Evolutionary conservation across 2,329 filamentous ascomycete species (phyloP), one percentile per base, ranked within the genome.

Genomic region (Neurospora sp.): DNA sequence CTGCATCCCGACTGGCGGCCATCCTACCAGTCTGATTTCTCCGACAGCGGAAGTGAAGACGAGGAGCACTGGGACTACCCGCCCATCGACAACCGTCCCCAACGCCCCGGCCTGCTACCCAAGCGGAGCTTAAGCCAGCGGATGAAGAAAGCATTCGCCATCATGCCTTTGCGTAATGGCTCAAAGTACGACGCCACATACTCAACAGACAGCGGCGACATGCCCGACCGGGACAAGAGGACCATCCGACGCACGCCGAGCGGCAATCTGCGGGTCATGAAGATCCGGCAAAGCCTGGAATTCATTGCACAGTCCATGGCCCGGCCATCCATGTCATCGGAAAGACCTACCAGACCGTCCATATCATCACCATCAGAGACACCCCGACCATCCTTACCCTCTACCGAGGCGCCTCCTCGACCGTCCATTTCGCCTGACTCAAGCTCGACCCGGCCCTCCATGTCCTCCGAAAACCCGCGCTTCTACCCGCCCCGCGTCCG

Each of bases 1-100:
- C 78, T 90, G 15, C 87, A 90, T 76, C 87, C 88, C 0, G 85
- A 85, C 74, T 90, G 88, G 88, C 82, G 85, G 7, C 87, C 88
- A n/a, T 78, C 84, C 15, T 83, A 84, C 73, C 80, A 62, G 28
- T 62, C 78, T 1, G 79, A 82, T 28, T 74, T 78, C 52, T 76
- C 78, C 3, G 68, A 73, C 13, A 77, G 78, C n/a, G 76, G 77
- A 7, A 76, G 79, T 17, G 78, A 78, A 1, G 76, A 79, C 17
- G 77, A 74, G 28, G 77, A 74, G 33, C 77, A 78, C 19, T 77
- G 77, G 43, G 75, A 76, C 15, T 86, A 87, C 72, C 83, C 85
- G 13, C 78, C 80, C 0, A 78, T 84, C 69, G 83, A 86, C 70
- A 84, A 85, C 70, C 82, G 85, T 40, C 83, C 84, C 0, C 33